Base-by-base conservation (phyloP, 768 basidiomycete species). In the Rhodotorula diobovata region DNA sequence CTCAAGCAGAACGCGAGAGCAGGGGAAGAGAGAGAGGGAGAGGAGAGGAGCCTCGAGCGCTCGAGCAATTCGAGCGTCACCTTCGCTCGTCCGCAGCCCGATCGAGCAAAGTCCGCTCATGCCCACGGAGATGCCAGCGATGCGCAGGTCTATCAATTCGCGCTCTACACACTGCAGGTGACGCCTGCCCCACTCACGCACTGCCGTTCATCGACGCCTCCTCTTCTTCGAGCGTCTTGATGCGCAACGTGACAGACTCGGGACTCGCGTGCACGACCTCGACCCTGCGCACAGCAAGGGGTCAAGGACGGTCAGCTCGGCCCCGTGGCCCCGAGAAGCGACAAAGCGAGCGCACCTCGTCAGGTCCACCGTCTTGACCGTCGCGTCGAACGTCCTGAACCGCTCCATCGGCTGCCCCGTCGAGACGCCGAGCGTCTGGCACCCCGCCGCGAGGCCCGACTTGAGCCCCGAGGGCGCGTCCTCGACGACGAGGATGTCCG, bases 381-480 rank as follows among this genome's bases (percentile, higher is more conserved):
- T 86, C 6, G 87, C 84, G 20, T 83, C 85, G 51, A 85, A 82
- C 61, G 82, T 81, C 25, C 84, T 68, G 72, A 97, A 83, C 45
- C 79, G 79, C 53, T 85, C 84, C 28, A 86, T 82, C 35, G 84
- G 77, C 64, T 92, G 89, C 11, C 89, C 89, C 43, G 93, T 94
- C 78, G 89, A 90, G 2, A 93, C 90, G 1, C 89, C 93, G 23
- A 95, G 84, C 0, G 89, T 90, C 58, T 80, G 83, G 60, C 89
- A 84, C 20, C 91, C 90, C 28, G 91, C 89, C 14, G 89, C 87
- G 58, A 85, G 85, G 32, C 91, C 91, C 25, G 90, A 84, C 70
- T 82, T 83, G 73, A 93, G 81, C 6, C 93, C 93, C 23, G 90
- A 88, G 9, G 91, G 89, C 4, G 93, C 92, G 77, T 96, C 93